phyloP scores from a whole-genome alignment of 2,329 filamentous ascomycete species.

The Monilinia aucupariae region DNA sequence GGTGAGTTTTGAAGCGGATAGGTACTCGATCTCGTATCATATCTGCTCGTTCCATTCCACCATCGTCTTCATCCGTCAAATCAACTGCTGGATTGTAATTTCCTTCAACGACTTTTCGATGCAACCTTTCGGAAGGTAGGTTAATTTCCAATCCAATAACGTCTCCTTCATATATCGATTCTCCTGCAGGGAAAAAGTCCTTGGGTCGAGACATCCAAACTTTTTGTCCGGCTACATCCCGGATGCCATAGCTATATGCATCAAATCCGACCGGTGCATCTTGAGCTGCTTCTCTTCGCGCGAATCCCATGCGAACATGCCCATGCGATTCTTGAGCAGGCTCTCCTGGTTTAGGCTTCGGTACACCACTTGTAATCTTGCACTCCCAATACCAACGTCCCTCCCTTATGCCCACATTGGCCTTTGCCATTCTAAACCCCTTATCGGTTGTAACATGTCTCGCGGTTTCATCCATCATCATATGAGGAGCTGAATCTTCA shows the following conservation, averaged over 20 bases:
- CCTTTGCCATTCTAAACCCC: slow-evolving; percentile 84
- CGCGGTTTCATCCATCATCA: slow-evolving; percentile 73
- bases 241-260: slow-evolving; percentile 88
- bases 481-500: slow-evolving; percentile 81
- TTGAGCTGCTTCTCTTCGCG: slow-evolving; percentile 70
- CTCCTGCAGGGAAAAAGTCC: slow-evolving; percentile 74
- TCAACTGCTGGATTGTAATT: slow-evolving; percentile 85
- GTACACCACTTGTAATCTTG: slow-evolving; percentile 74
- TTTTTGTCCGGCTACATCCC: slow-evolving; percentile 84
- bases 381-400: slow-evolving; percentile 94
- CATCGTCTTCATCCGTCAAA: slow-evolving; percentile 46
- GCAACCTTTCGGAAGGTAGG: slow-evolving; percentile 76
- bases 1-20: slow-evolving; percentile 87
- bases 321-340: slow-evolving; percentile 34
- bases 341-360: slow-evolving; percentile 35
- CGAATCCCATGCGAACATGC: slow-evolving; percentile 82
- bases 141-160: slow-evolving; percentile 92
- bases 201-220: slow-evolving; percentile 92
- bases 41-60: slow-evolving; percentile 59
- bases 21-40: slow-evolving; percentile 93
- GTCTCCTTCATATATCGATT: slow-evolving; percentile 81
- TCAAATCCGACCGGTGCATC: slow-evolving; percentile 84
- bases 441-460: slow-evolving; percentile 82
- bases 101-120: slow-evolving; percentile 81
- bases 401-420: slow-evolving; percentile 84